Base-by-base conservation (phyloP, 495 filamentous ascomycete genomes). In the Delitschia confertaspora region DNA sequence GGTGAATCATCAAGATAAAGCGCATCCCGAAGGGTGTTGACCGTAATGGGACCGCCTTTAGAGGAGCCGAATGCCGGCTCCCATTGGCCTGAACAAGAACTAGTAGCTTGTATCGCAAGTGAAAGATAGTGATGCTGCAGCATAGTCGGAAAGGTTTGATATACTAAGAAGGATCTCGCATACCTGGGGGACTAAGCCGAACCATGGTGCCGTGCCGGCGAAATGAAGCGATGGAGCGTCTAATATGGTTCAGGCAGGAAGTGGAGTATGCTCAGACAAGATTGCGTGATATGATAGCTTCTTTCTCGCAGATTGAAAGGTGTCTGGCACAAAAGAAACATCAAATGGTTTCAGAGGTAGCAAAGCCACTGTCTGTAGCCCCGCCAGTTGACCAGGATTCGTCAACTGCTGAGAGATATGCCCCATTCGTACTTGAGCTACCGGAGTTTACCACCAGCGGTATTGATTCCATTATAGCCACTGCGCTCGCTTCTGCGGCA, bases 191-290 rank as follows among this genome's bases (percentile, higher is more conserved):
- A 77, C 76, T 11, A 79, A 67, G 26, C 68, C 67, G 13, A 71
- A 63, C 10, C 75, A 60, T 4, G 86, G 88, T 3, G 80, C 80
- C 32, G 65, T 74, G n/a, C 88, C 88, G 4, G 74, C 75, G 53
- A 94, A 94, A 8, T 71, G 70, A 22, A 95, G 69, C 5, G 50
- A 64, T 2, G 56, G 47, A 1, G 72, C 51, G 55, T 93, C 77
- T 53, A 95, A 95, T 8, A 61, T 66, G 29, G 94, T 73, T 88
- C 87, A 95, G 3, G 87, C 84, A 24, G 88, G 88, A 27, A 95
- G 65, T 22, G 89, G 88, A 5, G 81, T 80, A 53, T 88, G 84
- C 47, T 88, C 78, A 2, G 59, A 63, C 26, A 82, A 80, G 8
- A 82, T 78, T 17, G 86, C 83, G 56, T 93, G 91, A 60, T 88